Evolutionary conservation across 2,329 filamentous ascomycete genomes (phyloP).

Genomic region (Pseudonectria buxi): DNA sequence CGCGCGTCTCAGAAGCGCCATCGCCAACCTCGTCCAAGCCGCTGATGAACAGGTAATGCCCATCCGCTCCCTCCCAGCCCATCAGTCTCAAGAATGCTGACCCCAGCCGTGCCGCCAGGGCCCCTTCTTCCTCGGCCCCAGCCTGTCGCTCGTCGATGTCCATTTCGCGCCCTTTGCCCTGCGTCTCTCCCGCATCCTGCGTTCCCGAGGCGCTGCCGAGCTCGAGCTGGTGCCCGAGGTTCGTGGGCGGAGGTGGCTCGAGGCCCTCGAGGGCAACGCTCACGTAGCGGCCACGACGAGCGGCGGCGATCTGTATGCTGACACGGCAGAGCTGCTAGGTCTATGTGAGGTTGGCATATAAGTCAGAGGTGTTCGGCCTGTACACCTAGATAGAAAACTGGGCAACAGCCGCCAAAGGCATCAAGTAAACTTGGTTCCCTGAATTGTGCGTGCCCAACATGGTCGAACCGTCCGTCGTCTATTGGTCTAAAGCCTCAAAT

Average conservation of each 20-base stretch:
- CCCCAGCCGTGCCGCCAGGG: slow-evolving; percentile 33
- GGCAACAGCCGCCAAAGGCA: too few species aligned
- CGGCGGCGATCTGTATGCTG: slow-evolving; percentile 42
- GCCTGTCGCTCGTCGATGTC: slow-evolving; percentile 60
- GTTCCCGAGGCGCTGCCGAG: slow-evolving; percentile 56
- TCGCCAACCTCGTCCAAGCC: slow-evolving; percentile 45
- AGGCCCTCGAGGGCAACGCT: slow-evolving; percentile 58
- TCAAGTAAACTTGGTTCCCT: too few species aligned
- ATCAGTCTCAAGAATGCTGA: neutral
- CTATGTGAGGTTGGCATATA: neutral
- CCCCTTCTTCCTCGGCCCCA: slow-evolving; percentile 59
- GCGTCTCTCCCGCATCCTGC: slow-evolving; percentile 58
- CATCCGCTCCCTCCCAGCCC: neutral
- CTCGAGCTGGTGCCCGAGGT: slow-evolving; percentile 54
- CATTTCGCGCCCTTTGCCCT: slow-evolving; percentile 71
- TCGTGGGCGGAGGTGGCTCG: slow-evolving; percentile 63
- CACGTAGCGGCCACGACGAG: slow-evolving; percentile 63
- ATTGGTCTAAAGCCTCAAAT: neutral
- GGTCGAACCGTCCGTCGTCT: neutral
- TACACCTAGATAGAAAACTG: too few species aligned
- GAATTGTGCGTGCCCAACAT: too few species aligned
- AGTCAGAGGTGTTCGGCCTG: too few species aligned
- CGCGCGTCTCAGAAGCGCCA: slow-evolving; percentile 57
- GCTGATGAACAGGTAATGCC: slow-evolving; percentile 35
- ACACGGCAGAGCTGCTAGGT: slow-evolving; percentile 52